Base-by-base conservation (phyloP, 192 early-diverging fungal species). In the Mortierella alpina region DNA sequence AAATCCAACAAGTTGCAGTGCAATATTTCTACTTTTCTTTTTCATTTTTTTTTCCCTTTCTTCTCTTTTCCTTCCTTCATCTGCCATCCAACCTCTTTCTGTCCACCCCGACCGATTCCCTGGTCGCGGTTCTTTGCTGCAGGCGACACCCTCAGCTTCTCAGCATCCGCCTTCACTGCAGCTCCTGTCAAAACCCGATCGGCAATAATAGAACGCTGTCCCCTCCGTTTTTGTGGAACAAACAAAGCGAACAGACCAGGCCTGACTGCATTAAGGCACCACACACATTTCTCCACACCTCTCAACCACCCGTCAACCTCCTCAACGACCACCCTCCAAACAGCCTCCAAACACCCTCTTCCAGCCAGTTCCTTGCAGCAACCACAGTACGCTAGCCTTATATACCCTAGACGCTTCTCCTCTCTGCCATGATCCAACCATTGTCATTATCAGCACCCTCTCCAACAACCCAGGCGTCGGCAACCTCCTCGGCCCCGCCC, bases 211-310 rank as follows among this genome's bases (percentile, higher is more conserved):
- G 31, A 31, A 31, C 31, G 31, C 31, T 31, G 31, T 31, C 31
- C 56, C n/a, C 47, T 22, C 51, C n/a, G 7, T 23, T 40, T 51
- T 75, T 68, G 73, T 75, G 64, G 53, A 60, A 75, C 73, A 67
- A 72, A 72, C 59, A 63, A 64, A 69, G 67, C 60, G 74, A 69
- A 64, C 74, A 76, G 67, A 76, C 67, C 74, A 76, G 55, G 31
- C 31, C 31, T 31, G 31, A 31, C 31, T 31, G 31, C 31, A 31
- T 31, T 31, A 31, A 31, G 31, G 31, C 31, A 2, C 22, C 54
- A 31, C 51, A 6, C 63, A 39, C 49, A 41, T 17, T 52, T 65
- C 63, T 22, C 50, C 22, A 14, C n/a, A 65, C 18, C 63, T n/a
- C 18, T n/a, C 63, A 52, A 20, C 15, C 46, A 63, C n/a, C 46